Percentiles rank a stretch among this genome's conserved stretches.
Conservation (phyloP, 768 basidiomycete species). For the Suillus discolor region DNA sequence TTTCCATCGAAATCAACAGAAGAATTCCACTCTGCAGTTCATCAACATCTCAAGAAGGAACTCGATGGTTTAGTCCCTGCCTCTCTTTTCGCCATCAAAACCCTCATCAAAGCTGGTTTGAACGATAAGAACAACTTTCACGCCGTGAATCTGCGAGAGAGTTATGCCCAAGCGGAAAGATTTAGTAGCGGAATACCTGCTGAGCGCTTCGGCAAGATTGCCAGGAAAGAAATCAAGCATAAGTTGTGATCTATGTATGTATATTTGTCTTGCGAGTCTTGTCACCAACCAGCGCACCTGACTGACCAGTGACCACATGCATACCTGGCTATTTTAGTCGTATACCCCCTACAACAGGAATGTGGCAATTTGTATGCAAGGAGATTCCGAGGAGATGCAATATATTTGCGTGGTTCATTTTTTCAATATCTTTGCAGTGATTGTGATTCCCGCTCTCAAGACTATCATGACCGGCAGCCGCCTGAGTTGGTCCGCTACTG, state of each 20-base stretch:
- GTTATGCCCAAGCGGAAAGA: slow-evolving; percentile 68
- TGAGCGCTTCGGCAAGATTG: slow-evolving; percentile 56
- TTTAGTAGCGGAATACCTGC: slow-evolving; percentile 62
- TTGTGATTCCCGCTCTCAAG: background rate
- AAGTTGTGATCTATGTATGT: slow-evolving; percentile 44
- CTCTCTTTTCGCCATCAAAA: slow-evolving; percentile 55
- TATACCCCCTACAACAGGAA: background rate
- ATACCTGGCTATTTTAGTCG: slow-evolving; percentile 8
- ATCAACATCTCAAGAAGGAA: slow-evolving; percentile 51
- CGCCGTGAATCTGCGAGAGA: slow-evolving; percentile 67
- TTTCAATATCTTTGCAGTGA: background rate
- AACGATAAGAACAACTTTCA: slow-evolving; percentile 67
- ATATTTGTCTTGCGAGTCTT: background rate
- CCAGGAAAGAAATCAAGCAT: slow-evolving; percentile 65
- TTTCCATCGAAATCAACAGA: slow-evolving; percentile 54
- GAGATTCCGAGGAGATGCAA: background rate
- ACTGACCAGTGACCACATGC: background rate
- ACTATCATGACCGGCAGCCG: background rate
- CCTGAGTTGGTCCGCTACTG: background rate
- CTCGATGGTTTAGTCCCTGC: slow-evolving; percentile 58
- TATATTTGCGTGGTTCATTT: background rate
- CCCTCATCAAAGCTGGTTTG: slow-evolving; percentile 54
- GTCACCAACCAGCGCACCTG: background rate
- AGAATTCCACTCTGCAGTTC: slow-evolving; percentile 56
- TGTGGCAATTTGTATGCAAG: background rate